Base-by-base conservation (phyloP, 345 rosid species). In the Syzygium oleosum region DNA sequence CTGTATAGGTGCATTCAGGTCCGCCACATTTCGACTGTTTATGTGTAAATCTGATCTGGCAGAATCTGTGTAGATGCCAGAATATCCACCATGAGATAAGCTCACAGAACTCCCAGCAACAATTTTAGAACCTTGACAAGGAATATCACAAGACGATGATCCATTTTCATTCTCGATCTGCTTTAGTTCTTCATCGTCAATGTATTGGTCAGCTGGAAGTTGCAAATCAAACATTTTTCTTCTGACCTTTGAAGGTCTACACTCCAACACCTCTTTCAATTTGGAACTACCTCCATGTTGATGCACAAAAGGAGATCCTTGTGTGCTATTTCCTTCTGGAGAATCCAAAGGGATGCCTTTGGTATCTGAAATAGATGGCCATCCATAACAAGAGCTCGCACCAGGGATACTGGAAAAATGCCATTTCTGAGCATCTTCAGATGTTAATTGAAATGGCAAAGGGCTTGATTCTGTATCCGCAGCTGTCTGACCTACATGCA, bases 221-320 rank as follows among this genome's bases (percentile, higher is more conserved):
- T 92, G 98, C 91, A 96, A 97, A 92, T 97, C 99, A 85, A 95
- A 90, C 94, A 94, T 92, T 90, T 88, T 94, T 91, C 95, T 95
- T 91, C 98, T 89, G 88, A 93, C 93, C 89, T 95, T 96, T 52
- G 92, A 68, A 49, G 99, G 98, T 89, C 98, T 93, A 86, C 94
- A 92, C 86, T 94, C 95, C 51, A 94, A 68, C 85, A 94, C 91
- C 87, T 96, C 96, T 59, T 88, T 79, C 25, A 90, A 93, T 91
- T 94, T 96, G 80, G 93, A 92, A 87, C 91, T 85, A 88, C 85
- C 88, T 23, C 94, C 97, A 83, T 93, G 95, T 87, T 89, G 94
- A 46, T 90, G 91, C 79, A 92, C 92, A 91, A 90, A 92, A 27
- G 91, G 91, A 88, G 94, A 90, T 89, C 92, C 94, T 89, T 89